These are phyloP conservation scores for Teratosphaeria gauchensis DNA, from an alignment of 2,329 filamentous ascomycete genomes.

Conservation along the genomic window DNA sequence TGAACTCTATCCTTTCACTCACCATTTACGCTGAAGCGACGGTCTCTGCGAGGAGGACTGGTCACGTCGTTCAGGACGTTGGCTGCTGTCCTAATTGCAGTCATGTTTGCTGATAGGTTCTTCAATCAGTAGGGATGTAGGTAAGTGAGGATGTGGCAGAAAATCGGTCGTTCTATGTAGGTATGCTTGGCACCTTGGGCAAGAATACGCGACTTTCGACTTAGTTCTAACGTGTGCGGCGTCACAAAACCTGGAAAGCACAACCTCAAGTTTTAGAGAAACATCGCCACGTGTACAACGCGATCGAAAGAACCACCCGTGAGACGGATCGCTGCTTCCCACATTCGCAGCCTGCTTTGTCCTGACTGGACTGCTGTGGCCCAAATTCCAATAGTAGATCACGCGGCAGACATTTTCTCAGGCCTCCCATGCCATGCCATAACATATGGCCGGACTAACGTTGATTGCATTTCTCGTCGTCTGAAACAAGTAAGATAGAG, in stretches of 20 bases:
- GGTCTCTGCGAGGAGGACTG: background rate
- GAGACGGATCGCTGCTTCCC: background rate
- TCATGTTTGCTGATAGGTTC: constrained; percentile 1
- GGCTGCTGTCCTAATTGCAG: background rate
- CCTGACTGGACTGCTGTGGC: no score
- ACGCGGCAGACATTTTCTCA: no score
- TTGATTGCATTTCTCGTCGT: background rate
- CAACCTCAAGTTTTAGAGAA: background rate
- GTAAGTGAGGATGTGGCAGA: background rate
- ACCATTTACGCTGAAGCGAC: background rate
- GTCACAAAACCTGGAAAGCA: background rate
- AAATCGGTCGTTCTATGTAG: background rate
- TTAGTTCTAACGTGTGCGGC: background rate
- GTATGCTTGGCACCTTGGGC: background rate
- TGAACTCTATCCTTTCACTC: background rate
- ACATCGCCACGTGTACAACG: background rate
- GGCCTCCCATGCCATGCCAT: no score
- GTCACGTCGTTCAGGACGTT: background rate
- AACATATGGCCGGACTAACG: background rate
- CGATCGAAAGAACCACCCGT: background rate
- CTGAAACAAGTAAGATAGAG: background rate
- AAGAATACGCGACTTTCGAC: background rate
- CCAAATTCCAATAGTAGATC: no score
- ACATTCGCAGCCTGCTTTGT: background rate
- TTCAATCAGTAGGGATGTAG: background rate